A percentile compares a stretch with the other conserved stretches of the same genome.
phyloP scores from a whole-genome alignment of 495 filamentous ascomycete genomes.

The Neurospora intermedia region DNA sequence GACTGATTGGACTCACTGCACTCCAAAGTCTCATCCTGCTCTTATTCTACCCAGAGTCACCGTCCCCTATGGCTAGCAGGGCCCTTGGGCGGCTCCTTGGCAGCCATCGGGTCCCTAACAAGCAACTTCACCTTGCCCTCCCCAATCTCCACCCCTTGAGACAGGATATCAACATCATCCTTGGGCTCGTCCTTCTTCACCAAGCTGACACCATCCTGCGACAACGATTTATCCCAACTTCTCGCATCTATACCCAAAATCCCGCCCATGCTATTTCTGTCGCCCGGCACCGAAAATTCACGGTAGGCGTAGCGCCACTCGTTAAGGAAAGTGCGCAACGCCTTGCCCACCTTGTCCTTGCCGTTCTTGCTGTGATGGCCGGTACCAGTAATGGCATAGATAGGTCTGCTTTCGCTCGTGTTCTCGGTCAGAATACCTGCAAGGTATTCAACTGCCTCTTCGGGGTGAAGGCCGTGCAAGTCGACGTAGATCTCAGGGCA shows the following conservation, averaged over 20 bases:
- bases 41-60: slow-evolving; percentile 17
- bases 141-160: slow-evolving; percentile 48
- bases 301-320: slow-evolving; percentile 94
- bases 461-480: slow-evolving; percentile 90
- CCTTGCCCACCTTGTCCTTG: slow-evolving; percentile 97
- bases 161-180: slow-evolving; percentile 48
- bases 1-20: background rate
- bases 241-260: slow-evolving; percentile 88
- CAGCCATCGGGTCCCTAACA: slow-evolving; percentile 34
- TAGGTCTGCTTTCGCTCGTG: slow-evolving; percentile 54
- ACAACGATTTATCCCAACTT: slow-evolving; percentile 69
- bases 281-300: slow-evolving; percentile 91
- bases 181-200: slow-evolving; percentile 42
- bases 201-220: slow-evolving; percentile 30
- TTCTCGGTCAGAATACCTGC: slow-evolving; percentile 80
- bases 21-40: background rate
- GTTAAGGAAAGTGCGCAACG: slow-evolving; percentile 78
- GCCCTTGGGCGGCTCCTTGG: slow-evolving; percentile 36
- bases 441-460: slow-evolving; percentile 93
- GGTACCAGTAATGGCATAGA: slow-evolving; percentile 94
- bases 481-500: slow-evolving; percentile 82
- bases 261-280: slow-evolving; percentile 80
- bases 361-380: slow-evolving; percentile 98
- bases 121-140: slow-evolving; percentile 50
- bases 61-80: slow-evolving; percentile 32